phyloP scores from a whole-genome alignment of 176 grass and related monocot species.

The Olyra latifolia region DNA sequence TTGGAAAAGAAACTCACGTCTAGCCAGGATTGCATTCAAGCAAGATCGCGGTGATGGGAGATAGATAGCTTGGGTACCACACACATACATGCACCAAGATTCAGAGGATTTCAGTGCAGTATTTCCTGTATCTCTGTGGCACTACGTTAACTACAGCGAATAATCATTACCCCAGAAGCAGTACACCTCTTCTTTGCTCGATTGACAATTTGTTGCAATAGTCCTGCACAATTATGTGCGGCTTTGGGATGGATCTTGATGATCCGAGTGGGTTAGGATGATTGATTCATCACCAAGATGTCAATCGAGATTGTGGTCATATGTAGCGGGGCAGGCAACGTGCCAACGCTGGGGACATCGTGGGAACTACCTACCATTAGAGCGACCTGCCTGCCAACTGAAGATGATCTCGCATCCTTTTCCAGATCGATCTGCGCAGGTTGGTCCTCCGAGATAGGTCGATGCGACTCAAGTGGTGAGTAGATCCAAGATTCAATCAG shows the following conservation, averaged over 20 bases:
- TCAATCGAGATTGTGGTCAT: slow-evolving; percentile 7
- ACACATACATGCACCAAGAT: background rate
- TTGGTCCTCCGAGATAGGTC: background rate
- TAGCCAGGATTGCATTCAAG: background rate
- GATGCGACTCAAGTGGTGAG: background rate
- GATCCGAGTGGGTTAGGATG: background rate
- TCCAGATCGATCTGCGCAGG: background rate
- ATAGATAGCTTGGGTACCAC: background rate
- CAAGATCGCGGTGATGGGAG: background rate
- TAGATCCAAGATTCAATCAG: slow-evolving; percentile 37
- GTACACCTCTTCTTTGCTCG: slow-evolving; percentile 2
- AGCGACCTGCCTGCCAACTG: background rate
- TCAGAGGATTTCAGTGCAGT: background rate
- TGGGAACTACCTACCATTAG: background rate
- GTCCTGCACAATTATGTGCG: slow-evolving; percentile 17
- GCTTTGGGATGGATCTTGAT: slow-evolving; percentile 34
- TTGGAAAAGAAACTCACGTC: background rate
- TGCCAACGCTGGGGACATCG: background rate
- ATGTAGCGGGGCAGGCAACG: background rate
- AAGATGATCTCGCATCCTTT: background rate
- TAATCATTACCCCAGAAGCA: background rate
- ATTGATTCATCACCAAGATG: background rate
- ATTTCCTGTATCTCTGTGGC: background rate
- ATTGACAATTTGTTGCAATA: slow-evolving; percentile 12
- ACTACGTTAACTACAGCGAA: background rate